Percentiles rank a stretch among this genome's conserved stretches.
Evolutionary conservation across 805 yeast species (phyloP).

Genomic region (Yamadazyma akitaensis): DNA sequence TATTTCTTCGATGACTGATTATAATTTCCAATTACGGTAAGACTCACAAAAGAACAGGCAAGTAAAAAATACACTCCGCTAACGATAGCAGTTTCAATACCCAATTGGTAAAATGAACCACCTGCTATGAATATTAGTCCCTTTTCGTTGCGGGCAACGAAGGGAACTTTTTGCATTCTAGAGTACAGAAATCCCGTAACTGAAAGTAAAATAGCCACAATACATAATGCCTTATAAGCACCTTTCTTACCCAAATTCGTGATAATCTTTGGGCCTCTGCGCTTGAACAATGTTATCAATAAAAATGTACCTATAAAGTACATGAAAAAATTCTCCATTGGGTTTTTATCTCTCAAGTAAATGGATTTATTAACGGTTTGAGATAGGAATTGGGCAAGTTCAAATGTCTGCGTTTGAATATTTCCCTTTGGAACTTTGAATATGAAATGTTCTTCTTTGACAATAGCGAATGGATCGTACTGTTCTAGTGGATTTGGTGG

Average conservation of each 20-base stretch:
- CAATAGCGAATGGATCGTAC: slow-evolving; percentile 19
- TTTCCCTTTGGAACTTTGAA: slow-evolving; percentile 37
- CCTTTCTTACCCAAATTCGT: slow-evolving; percentile 14
- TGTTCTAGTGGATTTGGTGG: slow-evolving; percentile 44
- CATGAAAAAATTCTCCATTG: slow-evolving; percentile 37
- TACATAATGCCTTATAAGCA: slow-evolving; percentile 24
- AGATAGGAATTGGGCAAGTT: slow-evolving; percentile 54
- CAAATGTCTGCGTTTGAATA: slow-evolving; percentile 36
- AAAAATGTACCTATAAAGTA: slow-evolving; percentile 47
- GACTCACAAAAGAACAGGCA: slow-evolving; percentile 35
- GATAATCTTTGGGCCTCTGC: slow-evolving; percentile 35
- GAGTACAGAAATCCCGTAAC: slow-evolving; percentile 66
- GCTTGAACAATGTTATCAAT: slow-evolving; percentile 46
- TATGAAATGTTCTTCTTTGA: slow-evolving; percentile 28
- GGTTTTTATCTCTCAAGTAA: slow-evolving; percentile 39
- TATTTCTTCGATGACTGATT: slow-evolving; percentile 18
- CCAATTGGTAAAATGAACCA: slow-evolving; percentile 66
- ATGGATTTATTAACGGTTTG: slow-evolving; percentile 43
- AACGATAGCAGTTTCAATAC: slow-evolving; percentile 59
- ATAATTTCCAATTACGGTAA: slow-evolving; percentile 39
- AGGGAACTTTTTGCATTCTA: slow-evolving; percentile 57
- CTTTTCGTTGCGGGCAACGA: slow-evolving; percentile 51
- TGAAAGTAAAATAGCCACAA: slow-evolving; percentile 42
- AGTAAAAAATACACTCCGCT: slow-evolving; percentile 48
- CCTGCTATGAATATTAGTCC: slow-evolving; percentile 60